Evolutionary conservation across 805 yeast species (phyloP).

Genomic region (Starmerella cellae): DNA sequence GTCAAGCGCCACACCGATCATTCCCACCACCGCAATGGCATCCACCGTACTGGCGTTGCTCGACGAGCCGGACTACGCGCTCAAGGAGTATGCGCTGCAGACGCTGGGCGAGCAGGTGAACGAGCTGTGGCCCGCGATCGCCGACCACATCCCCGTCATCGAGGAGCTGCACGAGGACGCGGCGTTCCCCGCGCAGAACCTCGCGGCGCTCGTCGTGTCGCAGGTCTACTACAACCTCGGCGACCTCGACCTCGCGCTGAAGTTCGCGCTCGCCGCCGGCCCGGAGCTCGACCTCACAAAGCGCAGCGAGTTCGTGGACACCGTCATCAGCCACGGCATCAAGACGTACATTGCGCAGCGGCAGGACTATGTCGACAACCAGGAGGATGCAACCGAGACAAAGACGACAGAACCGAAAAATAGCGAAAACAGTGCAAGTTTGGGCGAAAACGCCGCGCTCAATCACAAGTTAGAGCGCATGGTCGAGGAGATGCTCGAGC

Average conservation of each 20-base stretch:
- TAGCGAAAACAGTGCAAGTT: neutral
- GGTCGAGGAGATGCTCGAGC: conserved; percentile 75
- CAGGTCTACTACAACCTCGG: conserved; percentile 87
- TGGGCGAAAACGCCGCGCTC: neutral
- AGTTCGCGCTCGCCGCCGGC: conserved; percentile 76
- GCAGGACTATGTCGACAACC: conserved; percentile 35
- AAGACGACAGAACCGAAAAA: neutral
- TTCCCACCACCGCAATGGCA: conserved; percentile 32
- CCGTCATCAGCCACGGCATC: conserved; percentile 86
- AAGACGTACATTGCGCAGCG: conserved; percentile 62
- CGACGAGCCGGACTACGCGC: conserved; percentile 61
- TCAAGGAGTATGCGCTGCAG: conserved; percentile 73
- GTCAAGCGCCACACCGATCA: conserved; percentile 1
- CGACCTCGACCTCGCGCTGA: conserved; percentile 81
- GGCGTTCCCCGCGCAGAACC: conserved; percentile 54
- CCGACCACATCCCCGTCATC: conserved; percentile 73
- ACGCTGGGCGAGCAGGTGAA: conserved; percentile 73
- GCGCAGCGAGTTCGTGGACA: conserved; percentile 76
- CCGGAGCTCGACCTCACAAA: conserved; percentile 62
- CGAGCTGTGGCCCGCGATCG: conserved; percentile 94
- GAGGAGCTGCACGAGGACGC: conserved; percentile 86
- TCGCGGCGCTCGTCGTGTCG: conserved; percentile 87
- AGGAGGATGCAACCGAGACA: neutral
- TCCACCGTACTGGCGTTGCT: conserved; percentile 83
- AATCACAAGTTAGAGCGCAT: conserved; percentile 40